Percentiles rank a stretch among this genome's conserved stretches.
These are phyloP conservation scores for Aspergillus homomorphus DNA, from an alignment of 495 filamentous ascomycete species.

Conservation along the genomic window DNA sequence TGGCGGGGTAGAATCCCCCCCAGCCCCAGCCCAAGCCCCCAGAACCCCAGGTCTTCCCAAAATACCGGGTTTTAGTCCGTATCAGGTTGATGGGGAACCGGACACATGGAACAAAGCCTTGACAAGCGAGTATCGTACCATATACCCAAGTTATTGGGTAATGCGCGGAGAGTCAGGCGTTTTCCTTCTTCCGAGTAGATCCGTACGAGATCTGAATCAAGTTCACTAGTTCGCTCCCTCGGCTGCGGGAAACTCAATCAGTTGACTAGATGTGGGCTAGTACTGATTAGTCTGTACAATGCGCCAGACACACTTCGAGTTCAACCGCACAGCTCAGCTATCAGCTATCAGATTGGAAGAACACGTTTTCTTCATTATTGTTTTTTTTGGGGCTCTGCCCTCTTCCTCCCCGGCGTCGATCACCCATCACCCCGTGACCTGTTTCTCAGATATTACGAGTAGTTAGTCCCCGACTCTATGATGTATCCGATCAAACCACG, in stretches of 20 bases:
- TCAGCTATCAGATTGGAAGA: neutral
- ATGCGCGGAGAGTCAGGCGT: neutral
- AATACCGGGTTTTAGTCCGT: neutral
- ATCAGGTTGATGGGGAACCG: neutral
- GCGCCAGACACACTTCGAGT: too few relatives aligned
- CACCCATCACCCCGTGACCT: slow-evolving; percentile 13
- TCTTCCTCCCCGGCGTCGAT: slow-evolving; percentile 1
- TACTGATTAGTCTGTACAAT: neutral
- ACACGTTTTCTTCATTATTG: neutral
- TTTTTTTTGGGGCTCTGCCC: too few relatives aligned
- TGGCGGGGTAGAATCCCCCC: neutral
- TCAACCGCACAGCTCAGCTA: neutral
- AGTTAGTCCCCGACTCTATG: too few relatives aligned
- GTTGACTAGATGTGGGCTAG: neutral
- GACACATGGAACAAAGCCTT: neutral
- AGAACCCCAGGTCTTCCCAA: neutral
- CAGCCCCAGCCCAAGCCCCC: neutral
- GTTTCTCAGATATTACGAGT: neutral
- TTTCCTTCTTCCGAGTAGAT: neutral
- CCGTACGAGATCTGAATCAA: neutral
- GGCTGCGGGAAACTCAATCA: neutral
- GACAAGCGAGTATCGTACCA: neutral
- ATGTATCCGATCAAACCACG: neutral
- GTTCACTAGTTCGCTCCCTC: neutral
- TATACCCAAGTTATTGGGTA: neutral